Evolutionary conservation across 2,329 filamentous ascomycete genomes (phyloP), one percentile per base, ranked within the genome.

Genomic region (Rosellinia necatrix): DNA sequence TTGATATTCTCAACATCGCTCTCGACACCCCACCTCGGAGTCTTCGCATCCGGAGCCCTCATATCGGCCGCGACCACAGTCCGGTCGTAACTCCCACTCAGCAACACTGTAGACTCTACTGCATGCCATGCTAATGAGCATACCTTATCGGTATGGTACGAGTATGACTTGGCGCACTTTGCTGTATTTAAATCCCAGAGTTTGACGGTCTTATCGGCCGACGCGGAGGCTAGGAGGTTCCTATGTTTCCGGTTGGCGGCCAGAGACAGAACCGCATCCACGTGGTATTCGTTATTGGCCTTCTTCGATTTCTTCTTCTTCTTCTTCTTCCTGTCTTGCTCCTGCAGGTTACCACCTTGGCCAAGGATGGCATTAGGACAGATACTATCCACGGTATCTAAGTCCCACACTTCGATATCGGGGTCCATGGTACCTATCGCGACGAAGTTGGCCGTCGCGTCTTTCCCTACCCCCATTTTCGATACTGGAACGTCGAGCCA

Each of bases 401-500:
- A 80, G 71, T 99, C 92, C 94, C 94, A 99, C 50, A 99, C 87
- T 78, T 99, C 94, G 66, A 99, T 99, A 69, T 99, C 94, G 1
- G 94, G 93, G 70, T 97, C 93, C 86, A 97, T 96, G 4, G 94
- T 97, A 54, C 92, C 94, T 32, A 99, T 85, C 4, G 94, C 94
- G 19, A 96, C 92, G 65, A 93, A 97, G 76, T 96, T 99, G 53
- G 90, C 94, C 46, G 81, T 83, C 21, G 84, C 80, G 61, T 89
- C 85, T 59, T 84, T 83, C 37, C 83, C 82, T 4, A 81, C 76
- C 41, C 73, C 77, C 9, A 80, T 75, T 71, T 91, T 91, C 63
- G 89, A 88, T 30, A 96, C 91, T n/a, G 91, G 88, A 53, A 96
- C 81, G 71, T 97, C 91, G 40, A 99, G 77, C 94, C 94, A 99